phyloP scores from a whole-genome alignment of 1,284 basidiomycete species.

The Leccinum griseonigrum region DNA sequence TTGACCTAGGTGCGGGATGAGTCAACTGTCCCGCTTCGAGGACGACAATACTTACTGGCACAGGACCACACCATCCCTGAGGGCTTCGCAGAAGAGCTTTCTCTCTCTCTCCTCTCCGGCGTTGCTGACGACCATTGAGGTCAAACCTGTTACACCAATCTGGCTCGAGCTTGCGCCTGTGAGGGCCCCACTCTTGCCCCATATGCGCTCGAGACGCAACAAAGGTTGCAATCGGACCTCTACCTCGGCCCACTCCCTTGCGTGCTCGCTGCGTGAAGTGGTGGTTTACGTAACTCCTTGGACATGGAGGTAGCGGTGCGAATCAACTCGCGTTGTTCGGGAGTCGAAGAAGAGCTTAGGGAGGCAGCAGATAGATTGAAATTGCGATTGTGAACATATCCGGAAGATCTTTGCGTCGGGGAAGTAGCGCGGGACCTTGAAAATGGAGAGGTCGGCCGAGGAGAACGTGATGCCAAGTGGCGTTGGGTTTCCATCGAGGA shows the following conservation, averaged over 20 bases:
- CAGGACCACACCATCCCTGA: constrained; percentile 81
- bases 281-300: constrained; percentile 60
- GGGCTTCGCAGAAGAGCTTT: constrained; percentile 66
- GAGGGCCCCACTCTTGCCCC: constrained; percentile 52
- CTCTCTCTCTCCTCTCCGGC: constrained; percentile 73
- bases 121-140: constrained; percentile 41
- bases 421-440: constrained; percentile 34
- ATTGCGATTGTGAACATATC: constrained; percentile 48
- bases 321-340: constrained; percentile 61
- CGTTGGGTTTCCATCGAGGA: constrained; percentile 32
- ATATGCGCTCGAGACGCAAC: constrained; percentile 66
- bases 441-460: constrained; percentile 33
- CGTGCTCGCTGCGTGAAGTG: constrained; percentile 45
- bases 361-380: constrained; percentile 57
- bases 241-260: constrained; percentile 68
- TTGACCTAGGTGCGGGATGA: constrained; percentile 44
- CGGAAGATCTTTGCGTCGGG: constrained; percentile 42
- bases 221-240: constrained; percentile 63
- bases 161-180: constrained; percentile 44
- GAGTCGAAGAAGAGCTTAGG: constrained; percentile 41
- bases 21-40: neutral
- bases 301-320: constrained; percentile 60
- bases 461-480: constrained; percentile 35
- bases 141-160: constrained; percentile 34
- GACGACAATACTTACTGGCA: constrained; percentile 66